Percentiles rank a stretch among this genome's conserved stretches.
Evolutionary conservation across 73 alveolate genomes (phyloP).

Genomic region (Breviolum minutum): DNA sequence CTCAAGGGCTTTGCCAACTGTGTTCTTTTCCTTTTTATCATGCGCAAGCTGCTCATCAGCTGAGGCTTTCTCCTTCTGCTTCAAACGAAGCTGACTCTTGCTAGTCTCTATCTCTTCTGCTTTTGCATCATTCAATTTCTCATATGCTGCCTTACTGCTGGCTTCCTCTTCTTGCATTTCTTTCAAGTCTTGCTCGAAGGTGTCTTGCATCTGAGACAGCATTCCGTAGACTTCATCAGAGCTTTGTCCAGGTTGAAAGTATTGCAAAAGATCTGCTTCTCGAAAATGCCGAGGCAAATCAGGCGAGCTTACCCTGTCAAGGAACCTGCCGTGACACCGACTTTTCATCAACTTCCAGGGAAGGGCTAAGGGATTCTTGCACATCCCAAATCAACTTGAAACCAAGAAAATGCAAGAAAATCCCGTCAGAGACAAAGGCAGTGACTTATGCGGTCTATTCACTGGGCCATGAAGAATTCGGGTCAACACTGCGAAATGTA

Average conservation of each 20-base stretch:
- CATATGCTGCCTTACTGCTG: slow-evolving; percentile 4
- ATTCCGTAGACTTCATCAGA: slow-evolving; percentile 39
- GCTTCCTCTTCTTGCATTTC: slow-evolving; percentile 33
- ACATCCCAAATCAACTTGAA: too few species aligned
- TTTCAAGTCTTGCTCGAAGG: slow-evolving; percentile 24
- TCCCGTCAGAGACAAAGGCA: too few species aligned
- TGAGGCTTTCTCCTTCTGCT: slow-evolving; percentile 41
- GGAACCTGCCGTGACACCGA: too few species aligned
- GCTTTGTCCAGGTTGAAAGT: slow-evolving; percentile 21
- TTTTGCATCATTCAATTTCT: slow-evolving; percentile 17
- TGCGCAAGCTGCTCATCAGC: slow-evolving; percentile 44
- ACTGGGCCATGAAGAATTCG: too few species aligned
- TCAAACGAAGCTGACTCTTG: not conserved
- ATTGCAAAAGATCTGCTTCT: slow-evolving; percentile 28
- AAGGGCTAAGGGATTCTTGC: too few species aligned
- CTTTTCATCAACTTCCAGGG: too few species aligned
- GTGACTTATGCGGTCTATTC: too few species aligned
- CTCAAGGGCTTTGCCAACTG: not conserved
- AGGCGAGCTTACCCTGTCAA: too few species aligned
- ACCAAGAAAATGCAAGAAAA: too few species aligned
- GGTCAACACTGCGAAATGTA: too few species aligned
- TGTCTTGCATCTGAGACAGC: slow-evolving; percentile 59
- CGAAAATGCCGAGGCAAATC: not conserved
- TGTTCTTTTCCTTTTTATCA: not conserved
- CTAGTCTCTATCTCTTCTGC: slow-evolving; percentile 19